phyloP scores from a whole-genome alignment of 192 early-diverging fungal genomes.

The Entophlyctis helioformis region DNA sequence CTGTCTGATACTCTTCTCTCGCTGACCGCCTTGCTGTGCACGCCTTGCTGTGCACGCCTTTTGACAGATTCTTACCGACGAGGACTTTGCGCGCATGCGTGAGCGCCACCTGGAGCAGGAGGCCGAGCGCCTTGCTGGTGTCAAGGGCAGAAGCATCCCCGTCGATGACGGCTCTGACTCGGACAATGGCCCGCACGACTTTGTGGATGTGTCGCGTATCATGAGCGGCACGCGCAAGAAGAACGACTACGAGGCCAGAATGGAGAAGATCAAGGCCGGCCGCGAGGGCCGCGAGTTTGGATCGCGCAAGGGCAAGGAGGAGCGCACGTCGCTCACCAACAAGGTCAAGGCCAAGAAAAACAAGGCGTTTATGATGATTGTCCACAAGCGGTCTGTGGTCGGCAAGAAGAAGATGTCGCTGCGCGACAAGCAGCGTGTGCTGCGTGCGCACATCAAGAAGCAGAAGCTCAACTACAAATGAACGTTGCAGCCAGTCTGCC shows the following conservation, averaged over 20 bases:
- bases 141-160: no score
- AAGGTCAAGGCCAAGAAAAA: conserved; percentile 80
- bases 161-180: conserved; percentile 24
- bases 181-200: conserved; percentile 8
- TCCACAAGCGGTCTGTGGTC: conserved; percentile 73
- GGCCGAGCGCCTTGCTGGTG: conserved; percentile 37
- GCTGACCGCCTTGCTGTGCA: background rate
- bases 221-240: conserved; percentile 62
- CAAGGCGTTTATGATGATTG: conserved; percentile 92
- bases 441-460: conserved; percentile 31
- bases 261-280: conserved; percentile 77
- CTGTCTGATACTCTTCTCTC: no score
- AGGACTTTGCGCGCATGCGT: conserved; percentile 81
- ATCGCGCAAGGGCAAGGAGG: conserved; percentile 76
- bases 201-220: conserved; percentile 32
- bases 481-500: no score
- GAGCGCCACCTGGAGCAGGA: conserved; percentile 59
- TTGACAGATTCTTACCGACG: conserved; percentile 68
- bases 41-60: background rate
- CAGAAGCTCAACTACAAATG: conserved; percentile 19
- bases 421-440: conserved; percentile 32
- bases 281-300: conserved; percentile 83
- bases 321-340: conserved; percentile 69
- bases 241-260: conserved; percentile 82
- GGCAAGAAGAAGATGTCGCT: conserved; percentile 32